These are phyloP conservation scores for Leishmania tropica DNA, from an alignment of 208 protist species.

Conservation along the genomic window DNA sequence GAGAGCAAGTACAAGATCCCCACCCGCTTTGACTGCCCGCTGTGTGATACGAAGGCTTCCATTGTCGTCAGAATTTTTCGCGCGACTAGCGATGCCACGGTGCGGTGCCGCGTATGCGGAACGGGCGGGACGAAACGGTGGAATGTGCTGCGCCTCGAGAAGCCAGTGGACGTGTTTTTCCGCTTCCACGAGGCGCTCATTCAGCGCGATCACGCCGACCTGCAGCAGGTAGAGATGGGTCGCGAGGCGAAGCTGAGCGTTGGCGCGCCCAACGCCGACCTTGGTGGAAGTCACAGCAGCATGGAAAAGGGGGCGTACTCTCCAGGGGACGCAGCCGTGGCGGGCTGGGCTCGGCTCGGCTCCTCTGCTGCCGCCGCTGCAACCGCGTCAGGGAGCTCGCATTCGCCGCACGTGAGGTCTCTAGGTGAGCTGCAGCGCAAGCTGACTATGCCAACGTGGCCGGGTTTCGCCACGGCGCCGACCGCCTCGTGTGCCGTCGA, in stretches of 20 bases:
- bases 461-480: not conserved
- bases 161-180: constrained; percentile 88
- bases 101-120: constrained; percentile 77
- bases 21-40: constrained; percentile 82
- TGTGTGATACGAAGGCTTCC: constrained; percentile 84
- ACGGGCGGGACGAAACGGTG: constrained; percentile 50
- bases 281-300: constrained; percentile 2
- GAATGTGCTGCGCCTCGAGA: constrained; percentile 72
- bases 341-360: not conserved
- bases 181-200: constrained; percentile 85
- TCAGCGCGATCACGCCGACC: constrained; percentile 60
- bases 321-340: not conserved
- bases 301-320: not conserved
- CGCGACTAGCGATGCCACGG: constrained; percentile 45
- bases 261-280: not conserved
- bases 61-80: constrained; percentile 77
- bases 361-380: not conserved
- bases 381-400: not conserved
- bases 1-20: constrained; percentile 94
- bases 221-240: constrained; percentile 44
- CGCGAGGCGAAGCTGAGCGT: constrained; percentile 22
- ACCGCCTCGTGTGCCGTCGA: constrained; percentile 8
- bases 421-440: constrained; percentile 37
- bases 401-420: constrained; percentile 16
- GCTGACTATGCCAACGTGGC: constrained; percentile 11